Base-by-base conservation (phyloP, 2,329 filamentous ascomycete genomes). In the Furcasterigmium furcatum region DNA sequence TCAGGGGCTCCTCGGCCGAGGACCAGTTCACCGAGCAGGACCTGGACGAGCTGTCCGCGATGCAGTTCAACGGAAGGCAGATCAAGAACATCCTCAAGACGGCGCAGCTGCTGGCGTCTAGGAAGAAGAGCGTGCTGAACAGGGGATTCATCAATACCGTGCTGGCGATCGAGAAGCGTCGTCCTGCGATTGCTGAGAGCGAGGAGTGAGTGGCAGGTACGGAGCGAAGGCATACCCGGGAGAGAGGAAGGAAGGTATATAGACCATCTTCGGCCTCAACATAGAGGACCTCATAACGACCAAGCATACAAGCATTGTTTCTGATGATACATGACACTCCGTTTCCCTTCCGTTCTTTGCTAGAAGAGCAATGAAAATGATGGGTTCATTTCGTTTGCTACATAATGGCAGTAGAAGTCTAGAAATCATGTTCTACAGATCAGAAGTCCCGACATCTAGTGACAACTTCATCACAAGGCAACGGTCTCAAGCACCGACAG, bases 41-140 rank as follows among this genome's bases (percentile, higher is more conserved):
- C 1, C 36, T 71, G 2, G 54, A 64, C 5, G 55, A 67, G 44
- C 53, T 76, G 22, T 57, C 70, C 0, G 44, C 57, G 36, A 56
- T 73, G 43, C 52, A 62, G 14, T 61, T 76, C 16, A 76, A 76
- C 42, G 71, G 73, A 0, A 60, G 72, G 4, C 70, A 76, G 61
- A 76, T 76, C 43, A 74, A 75, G 57, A 76, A 73, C 32, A 41
- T 68, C n/a, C 54, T 71, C 51, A 71, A 71, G 55, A 63, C 62
- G 7, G 88, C 88, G 3, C 89, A 95, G 64, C 87, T 87, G 7
- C 62, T 71, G 10, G 89, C 91, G 4, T 55, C 52, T 1, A 30
- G 63, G 20, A 64, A 62, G 52, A 54, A 47, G 20, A 55, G 57
- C 2, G 54, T 43, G 5, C 20, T 52, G 3, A 30, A 46, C 43